Evolutionary conservation across 1,139 yeast genomes (phyloP).

Genomic region (Suhomyces bolitotheri): DNA sequence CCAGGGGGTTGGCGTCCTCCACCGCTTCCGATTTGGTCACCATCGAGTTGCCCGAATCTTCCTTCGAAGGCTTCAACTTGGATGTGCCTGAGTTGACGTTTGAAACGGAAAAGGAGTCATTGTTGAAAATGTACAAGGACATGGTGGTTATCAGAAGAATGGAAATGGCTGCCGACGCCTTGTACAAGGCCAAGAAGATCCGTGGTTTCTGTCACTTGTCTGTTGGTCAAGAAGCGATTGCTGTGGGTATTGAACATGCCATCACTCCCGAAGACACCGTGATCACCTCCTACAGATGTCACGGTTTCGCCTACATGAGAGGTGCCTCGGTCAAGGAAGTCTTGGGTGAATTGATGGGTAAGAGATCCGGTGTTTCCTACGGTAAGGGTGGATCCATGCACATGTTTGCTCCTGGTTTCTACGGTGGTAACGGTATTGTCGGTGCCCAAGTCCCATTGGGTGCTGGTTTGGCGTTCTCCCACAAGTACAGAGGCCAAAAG

Average conservation of each 20-base stretch:
- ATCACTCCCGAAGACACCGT: slow-evolving; percentile 80
- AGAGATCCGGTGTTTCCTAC: slow-evolving; percentile 88
- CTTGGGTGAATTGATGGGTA: slow-evolving; percentile 95
- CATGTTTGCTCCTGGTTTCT: slow-evolving; percentile 92
- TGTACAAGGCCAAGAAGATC: slow-evolving; percentile 96
- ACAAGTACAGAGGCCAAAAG: slow-evolving; percentile 82
- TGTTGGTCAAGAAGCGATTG: slow-evolving; percentile 98
- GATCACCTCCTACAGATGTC: slow-evolving; percentile 97
- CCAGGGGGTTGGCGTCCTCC: slow-evolving; percentile 39
- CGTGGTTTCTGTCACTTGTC: slow-evolving; percentile 99
- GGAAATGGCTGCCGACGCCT: slow-evolving; percentile 98
- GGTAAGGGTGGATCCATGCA: slow-evolving; percentile 99
- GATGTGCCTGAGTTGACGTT: slow-evolving; percentile 70
- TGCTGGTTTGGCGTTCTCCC: slow-evolving; percentile 96
- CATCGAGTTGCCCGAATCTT: slow-evolving; percentile 68
- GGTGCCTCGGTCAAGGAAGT: slow-evolving; percentile 91
- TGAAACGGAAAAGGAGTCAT: slow-evolving; percentile 74
- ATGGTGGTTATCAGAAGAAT: slow-evolving; percentile 93
- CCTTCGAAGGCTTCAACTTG: slow-evolving; percentile 85
- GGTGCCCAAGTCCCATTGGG: slow-evolving; percentile 99
- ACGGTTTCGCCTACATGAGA: slow-evolving; percentile 95
- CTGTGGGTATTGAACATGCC: slow-evolving; percentile 97
- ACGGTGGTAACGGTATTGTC: slow-evolving; percentile 99
- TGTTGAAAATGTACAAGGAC: slow-evolving; percentile 93
- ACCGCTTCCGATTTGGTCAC: slow-evolving; percentile 40